Base-by-base conservation (phyloP, 139 green algal genomes). In the Spirogloea muscicola region DNA sequence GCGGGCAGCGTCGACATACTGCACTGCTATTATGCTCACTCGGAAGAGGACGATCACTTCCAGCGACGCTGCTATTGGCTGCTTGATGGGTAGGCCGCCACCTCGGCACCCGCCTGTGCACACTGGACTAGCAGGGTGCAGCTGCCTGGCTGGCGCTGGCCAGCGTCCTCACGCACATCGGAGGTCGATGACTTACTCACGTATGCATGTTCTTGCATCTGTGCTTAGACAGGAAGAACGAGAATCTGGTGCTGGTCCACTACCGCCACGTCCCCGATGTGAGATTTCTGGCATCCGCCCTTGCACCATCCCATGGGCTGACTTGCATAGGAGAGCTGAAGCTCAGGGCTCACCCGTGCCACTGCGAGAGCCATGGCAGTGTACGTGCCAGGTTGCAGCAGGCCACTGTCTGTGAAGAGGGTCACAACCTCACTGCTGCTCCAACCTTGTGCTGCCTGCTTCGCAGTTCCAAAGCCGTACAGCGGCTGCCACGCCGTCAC, bases 21-120 rank as follows among this genome's bases (percentile, higher is more conserved):
- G 10, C 92, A 93, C 58, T 94, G 87, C 78, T 93, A 93, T 65
- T 94, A 91, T 64, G 85, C 89, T 0, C 89, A 91, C 39, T 70
- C 76, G 16, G 83, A 89, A 21, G 44, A 81, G 34, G 21, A 71
- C 44, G n/a, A 58, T n/a, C 43, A 2, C n/a, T 79, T 89, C 69
- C 87, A 89, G 84, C 76, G 88, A 1, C 83, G 88, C 13, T 90
- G 75, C 76, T 93, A 91, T 80, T 92, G 87, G 87, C 76, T 91
- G 39, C 84, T 92, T 48, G 80, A 92, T 29, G 39, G 41, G 60
- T 65, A 27, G 62, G 64, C 2, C 10, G 29, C 21, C n/a, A 31
- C 2, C n/a, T 63, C 29, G 29, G 16, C 21, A 13, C 55, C 3
- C 3, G 25, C 21, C 55, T 31, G 6, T 51, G 43, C 13, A 51